Conservation (phyloP, 371 early-diverging fungal genomes). For the Mycotypha africana region DNA sequence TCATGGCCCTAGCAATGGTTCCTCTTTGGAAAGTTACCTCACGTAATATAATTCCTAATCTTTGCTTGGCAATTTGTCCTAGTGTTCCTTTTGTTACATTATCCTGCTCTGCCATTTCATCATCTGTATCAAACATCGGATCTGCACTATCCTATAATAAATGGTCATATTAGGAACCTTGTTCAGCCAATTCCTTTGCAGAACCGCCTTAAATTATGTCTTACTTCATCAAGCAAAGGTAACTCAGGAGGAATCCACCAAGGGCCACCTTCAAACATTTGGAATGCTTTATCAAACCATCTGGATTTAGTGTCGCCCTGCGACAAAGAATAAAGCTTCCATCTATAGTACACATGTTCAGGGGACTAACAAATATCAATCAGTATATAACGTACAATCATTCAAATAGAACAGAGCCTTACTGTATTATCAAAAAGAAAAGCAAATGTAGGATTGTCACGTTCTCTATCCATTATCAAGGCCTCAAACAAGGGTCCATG, state of each 20-base stretch:
- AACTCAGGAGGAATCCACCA: conserved; percentile 84
- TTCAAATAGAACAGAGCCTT: conserved; percentile 7
- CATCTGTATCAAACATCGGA: conserved; percentile 40
- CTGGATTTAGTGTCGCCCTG: conserved; percentile 73
- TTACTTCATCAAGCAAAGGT: conserved; percentile 66
- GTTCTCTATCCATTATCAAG: conserved; percentile 63
- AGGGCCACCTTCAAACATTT: conserved; percentile 83
- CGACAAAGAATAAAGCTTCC: conserved; percentile 86
- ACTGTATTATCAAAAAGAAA: conserved; percentile 75
- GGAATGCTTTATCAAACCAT: conserved; percentile 81
- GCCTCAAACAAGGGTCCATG: conserved; percentile 79
- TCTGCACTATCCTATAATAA: conserved; percentile 25
- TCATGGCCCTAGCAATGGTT: conserved; percentile 78
- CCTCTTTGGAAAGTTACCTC: conserved; percentile 56
- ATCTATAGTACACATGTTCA: conserved; percentile 88
- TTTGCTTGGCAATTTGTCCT: conserved; percentile 55
- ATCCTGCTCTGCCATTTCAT: conserved; percentile 50
- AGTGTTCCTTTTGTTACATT: conserved; percentile 48
- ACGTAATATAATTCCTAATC: conserved; percentile 53
- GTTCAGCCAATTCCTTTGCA: too few relatives aligned
- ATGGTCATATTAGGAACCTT: too few relatives aligned
- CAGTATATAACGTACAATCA: neutral
- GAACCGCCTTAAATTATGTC: too few relatives aligned
- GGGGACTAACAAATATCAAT: conserved; percentile 37
- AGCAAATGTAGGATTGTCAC: conserved; percentile 57